A percentile compares a stretch with the other conserved stretches of the same genome.
Evolutionary conservation across 441 rosid species (phyloP).

Genomic region (Euphorbia celastroides): DNA sequence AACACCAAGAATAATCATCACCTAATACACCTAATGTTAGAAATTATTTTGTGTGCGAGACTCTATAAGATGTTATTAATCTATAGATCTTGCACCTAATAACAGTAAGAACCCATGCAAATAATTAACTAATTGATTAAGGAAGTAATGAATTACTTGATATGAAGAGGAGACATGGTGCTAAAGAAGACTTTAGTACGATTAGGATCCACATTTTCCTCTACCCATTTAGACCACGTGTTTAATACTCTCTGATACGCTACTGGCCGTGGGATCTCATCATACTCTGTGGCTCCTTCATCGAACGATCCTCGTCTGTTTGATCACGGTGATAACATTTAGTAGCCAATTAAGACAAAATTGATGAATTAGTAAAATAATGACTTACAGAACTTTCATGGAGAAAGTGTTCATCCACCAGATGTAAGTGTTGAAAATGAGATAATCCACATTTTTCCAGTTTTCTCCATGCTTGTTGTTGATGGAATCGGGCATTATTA

Average conservation of each 20-base stretch:
- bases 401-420: slow-evolving; percentile 84
- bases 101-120: no score
- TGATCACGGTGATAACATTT: no score
- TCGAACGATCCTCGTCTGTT: slow-evolving; percentile 54
- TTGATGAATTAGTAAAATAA: no score
- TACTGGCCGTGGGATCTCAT: slow-evolving; percentile 53
- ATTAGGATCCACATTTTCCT: slow-evolving; percentile 53
- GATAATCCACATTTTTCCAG: slow-evolving; percentile 69
- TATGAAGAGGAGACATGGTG: slow-evolving; percentile 82
- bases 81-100: no score
- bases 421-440: slow-evolving; percentile 75
- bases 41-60: no score
- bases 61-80: no score
- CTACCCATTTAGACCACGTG: slow-evolving; percentile 79
- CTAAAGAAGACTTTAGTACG: slow-evolving; percentile 63
- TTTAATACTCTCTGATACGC: slow-evolving; percentile 57
- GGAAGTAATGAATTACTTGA: slow-evolving; percentile 46
- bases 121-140: no score
- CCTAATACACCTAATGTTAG: no score
- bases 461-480: slow-evolving; percentile 52
- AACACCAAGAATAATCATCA: no score
- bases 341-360: no score
- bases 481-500: slow-evolving; percentile 77
- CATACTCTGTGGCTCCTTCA: slow-evolving; percentile 52
- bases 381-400: slow-evolving; percentile 72